phyloP scores from a whole-genome alignment of 768 basidiomycete species.

The Suillus ampliporus region DNA sequence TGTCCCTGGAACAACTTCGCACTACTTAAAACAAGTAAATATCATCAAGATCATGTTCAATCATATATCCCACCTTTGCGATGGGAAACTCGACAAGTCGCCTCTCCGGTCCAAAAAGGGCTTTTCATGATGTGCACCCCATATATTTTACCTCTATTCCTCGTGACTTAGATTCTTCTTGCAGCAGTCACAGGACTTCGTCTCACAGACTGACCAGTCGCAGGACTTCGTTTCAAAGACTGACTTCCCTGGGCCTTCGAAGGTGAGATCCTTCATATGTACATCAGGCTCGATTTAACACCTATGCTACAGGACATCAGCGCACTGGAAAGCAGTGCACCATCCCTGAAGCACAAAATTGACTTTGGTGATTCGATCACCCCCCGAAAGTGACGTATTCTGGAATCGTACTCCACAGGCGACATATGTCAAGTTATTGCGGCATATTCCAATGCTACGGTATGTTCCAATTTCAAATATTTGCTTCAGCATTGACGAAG shows the following conservation, averaged over 20 bases:
- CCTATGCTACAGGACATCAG: background rate
- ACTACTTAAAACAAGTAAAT: background rate
- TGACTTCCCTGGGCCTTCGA: background rate
- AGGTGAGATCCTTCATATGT: background rate
- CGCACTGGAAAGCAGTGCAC: background rate
- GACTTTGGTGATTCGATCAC: background rate
- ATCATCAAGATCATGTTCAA: background rate
- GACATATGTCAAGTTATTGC: background rate
- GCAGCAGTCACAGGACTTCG: background rate
- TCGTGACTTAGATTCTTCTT: background rate
- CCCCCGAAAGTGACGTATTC: background rate
- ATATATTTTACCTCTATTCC: background rate
- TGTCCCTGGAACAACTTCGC: background rate
- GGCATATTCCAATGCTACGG: background rate
- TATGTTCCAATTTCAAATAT: conserved; percentile 1
- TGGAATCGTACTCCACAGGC: background rate
- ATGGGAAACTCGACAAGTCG: background rate
- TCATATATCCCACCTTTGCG: background rate
- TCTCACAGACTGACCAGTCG: too few species aligned
- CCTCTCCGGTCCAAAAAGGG: background rate
- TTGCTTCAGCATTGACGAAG: background rate
- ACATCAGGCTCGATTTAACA: background rate
- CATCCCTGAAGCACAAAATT: too few species aligned
- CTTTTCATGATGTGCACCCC: background rate
- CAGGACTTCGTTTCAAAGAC: background rate